Conservation (phyloP, 805 yeast species). For the Metschnikowia anglica region DNA sequence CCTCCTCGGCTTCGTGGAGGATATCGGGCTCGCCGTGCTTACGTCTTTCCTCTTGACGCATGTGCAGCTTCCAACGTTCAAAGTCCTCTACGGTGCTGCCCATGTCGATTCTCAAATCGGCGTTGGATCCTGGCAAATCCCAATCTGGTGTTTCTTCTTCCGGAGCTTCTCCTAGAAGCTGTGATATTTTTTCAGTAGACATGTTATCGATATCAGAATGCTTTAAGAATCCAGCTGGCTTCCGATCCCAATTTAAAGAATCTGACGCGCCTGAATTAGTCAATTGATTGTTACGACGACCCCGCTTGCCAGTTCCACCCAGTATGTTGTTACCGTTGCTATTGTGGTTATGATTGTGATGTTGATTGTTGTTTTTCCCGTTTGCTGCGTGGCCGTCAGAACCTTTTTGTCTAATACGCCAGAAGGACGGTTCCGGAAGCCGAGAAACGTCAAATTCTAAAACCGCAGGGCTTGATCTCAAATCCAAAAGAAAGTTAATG, state of each 20-base stretch:
- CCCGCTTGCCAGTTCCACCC: constrained; percentile 17
- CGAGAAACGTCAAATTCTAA: constrained; percentile 28
- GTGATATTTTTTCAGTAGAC: constrained; percentile 34
- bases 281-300: constrained; percentile 17
- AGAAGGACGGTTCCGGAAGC: constrained; percentile 50
- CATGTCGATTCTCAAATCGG: constrained; percentile 29
- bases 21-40: constrained; percentile 41
- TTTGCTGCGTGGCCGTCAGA: constrained; percentile 1
- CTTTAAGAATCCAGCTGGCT: constrained; percentile 22
- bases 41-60: constrained; percentile 50
- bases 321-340: constrained; percentile 1
- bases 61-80: constrained; percentile 56
- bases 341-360: constrained; percentile 2
- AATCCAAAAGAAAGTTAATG: constrained; percentile 28
- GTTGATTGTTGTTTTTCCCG: constrained; percentile 4
- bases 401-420: constrained; percentile 38
- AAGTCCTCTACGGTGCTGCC: constrained; percentile 59
- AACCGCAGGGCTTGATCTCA: constrained; percentile 39
- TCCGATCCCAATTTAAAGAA: constrained; percentile 35
- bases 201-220: constrained; percentile 30
- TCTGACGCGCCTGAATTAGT: constrained; percentile 7
- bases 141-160: constrained; percentile 42
- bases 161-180: constrained; percentile 35
- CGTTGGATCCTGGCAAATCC: constrained; percentile 34
- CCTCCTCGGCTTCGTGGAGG: constrained; percentile 12